Conservation (phyloP, 768 basidiomycete genomes). For the Tephrocybe sp. region DNA sequence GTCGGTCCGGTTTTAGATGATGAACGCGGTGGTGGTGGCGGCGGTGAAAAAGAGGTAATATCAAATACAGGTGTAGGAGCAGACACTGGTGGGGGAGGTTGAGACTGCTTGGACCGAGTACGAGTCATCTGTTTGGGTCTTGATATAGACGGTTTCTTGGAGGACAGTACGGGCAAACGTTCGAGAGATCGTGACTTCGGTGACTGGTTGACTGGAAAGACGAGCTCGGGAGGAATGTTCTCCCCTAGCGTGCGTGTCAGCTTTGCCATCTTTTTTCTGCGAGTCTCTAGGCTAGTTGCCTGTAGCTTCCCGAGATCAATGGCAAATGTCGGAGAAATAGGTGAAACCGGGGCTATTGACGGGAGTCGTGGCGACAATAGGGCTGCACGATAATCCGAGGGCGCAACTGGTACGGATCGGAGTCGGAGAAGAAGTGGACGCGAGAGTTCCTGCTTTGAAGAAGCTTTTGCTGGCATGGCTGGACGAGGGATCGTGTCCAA, state of each 20-base stretch:
- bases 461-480: conserved; percentile 8
- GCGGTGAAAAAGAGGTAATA: not conserved
- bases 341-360: conserved; percentile 16
- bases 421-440: conserved; percentile 18
- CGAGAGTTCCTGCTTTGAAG: conserved; percentile 17
- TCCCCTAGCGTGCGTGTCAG: conserved; percentile 51
- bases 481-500: too few relatives aligned
- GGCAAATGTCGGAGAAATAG: conserved; percentile 21
- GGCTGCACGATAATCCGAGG: conserved; percentile 14
- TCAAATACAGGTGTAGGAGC: not conserved
- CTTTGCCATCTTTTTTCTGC: conserved; percentile 42
- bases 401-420: conserved; percentile 15
- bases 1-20: not conserved
- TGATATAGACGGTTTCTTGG: conserved; percentile 5
- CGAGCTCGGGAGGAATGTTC: conserved; percentile 46
- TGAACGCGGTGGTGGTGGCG: not conserved
- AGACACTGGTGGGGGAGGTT: not conserved
- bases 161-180: not conserved
- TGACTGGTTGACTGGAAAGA: conserved; percentile 23
- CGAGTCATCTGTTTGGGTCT: conserved; percentile 4
- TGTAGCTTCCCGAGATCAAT: conserved; percentile 17
- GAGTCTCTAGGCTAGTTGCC: conserved; percentile 32
- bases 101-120: not conserved
- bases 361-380: conserved; percentile 12
- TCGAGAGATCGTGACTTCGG: not conserved